A percentile compares a stretch with the other conserved stretches of the same genome.
phyloP scores from a whole-genome alignment of 345 rosid species.

The Populus simonii region DNA sequence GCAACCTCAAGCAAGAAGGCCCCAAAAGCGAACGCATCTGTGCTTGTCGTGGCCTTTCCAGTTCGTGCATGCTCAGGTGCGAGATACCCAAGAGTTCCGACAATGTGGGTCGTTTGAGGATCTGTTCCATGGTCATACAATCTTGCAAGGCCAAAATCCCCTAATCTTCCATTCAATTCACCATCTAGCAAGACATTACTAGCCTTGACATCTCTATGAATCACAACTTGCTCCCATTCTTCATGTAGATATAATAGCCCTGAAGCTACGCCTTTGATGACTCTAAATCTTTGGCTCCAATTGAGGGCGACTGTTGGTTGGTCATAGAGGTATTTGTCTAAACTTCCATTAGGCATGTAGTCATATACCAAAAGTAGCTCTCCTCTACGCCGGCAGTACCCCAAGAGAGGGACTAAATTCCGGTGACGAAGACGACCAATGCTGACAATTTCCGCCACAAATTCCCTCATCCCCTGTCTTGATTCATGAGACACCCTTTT shows the following conservation, averaged over 20 bases:
- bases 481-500: conserved; percentile 64
- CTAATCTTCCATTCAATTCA: conserved; percentile 49
- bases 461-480: conserved; percentile 56
- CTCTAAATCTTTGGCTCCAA: conserved; percentile 51
- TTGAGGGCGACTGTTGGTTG: conserved; percentile 39
- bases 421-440: conserved; percentile 56
- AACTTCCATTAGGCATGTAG: conserved; percentile 45
- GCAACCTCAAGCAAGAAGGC: conserved; percentile 61
- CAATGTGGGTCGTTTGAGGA: conserved; percentile 56
- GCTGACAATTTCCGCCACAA: conserved; percentile 56
- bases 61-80: conserved; percentile 60
- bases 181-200: conserved; percentile 58
- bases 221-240: conserved; percentile 65
- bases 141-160: conserved; percentile 67
- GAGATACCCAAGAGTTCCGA: conserved; percentile 58
- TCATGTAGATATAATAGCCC: conserved; percentile 58
- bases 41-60: conserved; percentile 48
- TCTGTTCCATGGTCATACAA: conserved; percentile 55
- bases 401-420: conserved; percentile 51
- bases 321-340: conserved; percentile 47
- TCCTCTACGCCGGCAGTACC: conserved; percentile 57
- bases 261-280: conserved; percentile 56
- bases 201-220: conserved; percentile 65
- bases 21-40: conserved; percentile 60
- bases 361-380: conserved; percentile 55